A percentile compares a stretch with the other conserved stretches of the same genome.
Evolutionary conservation across 2,329 filamentous ascomycete genomes (phyloP).

Genomic region (Penicillium sclerotigenum): DNA sequence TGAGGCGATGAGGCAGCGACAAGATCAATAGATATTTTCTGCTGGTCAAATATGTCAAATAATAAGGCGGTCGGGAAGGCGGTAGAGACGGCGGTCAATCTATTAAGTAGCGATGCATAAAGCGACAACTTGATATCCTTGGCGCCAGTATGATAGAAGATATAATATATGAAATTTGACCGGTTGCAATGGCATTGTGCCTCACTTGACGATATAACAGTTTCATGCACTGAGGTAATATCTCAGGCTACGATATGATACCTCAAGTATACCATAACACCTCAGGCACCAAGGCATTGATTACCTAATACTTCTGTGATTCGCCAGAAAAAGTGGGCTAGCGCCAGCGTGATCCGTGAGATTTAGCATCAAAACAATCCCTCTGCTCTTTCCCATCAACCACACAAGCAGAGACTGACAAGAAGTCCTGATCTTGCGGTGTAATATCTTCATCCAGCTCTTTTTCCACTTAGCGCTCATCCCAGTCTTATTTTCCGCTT

Average conservation of each 20-base stretch:
- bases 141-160: no score
- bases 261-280: not conserved
- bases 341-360: slow-evolving; percentile 25
- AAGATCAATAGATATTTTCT: slow-evolving; percentile 1
- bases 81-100: not conserved
- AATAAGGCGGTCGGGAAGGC: not conserved
- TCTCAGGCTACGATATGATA: not conserved
- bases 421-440: slow-evolving; percentile 14
- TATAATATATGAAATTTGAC: not conserved
- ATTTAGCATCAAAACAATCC: slow-evolving; percentile 63
- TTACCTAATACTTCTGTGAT: slow-evolving; percentile 52
- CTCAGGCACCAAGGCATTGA: slow-evolving; percentile 14
- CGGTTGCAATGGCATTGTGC: not conserved
- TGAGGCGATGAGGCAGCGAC: not conserved
- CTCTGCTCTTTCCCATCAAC: slow-evolving; percentile 52
- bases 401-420: slow-evolving; percentile 18
- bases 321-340: slow-evolving; percentile 16
- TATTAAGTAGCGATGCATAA: not conserved
- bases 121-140: not conserved
- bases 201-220: not conserved
- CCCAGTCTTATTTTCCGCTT: slow-evolving; percentile 1
- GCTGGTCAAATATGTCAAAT: not conserved
- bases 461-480: slow-evolving; percentile 5
- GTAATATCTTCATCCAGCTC: not conserved
- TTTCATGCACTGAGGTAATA: not conserved